phyloP scores from a whole-genome alignment of 202 grass and related monocot species.

The Bolboschoenoplectus hybrid region DNA sequence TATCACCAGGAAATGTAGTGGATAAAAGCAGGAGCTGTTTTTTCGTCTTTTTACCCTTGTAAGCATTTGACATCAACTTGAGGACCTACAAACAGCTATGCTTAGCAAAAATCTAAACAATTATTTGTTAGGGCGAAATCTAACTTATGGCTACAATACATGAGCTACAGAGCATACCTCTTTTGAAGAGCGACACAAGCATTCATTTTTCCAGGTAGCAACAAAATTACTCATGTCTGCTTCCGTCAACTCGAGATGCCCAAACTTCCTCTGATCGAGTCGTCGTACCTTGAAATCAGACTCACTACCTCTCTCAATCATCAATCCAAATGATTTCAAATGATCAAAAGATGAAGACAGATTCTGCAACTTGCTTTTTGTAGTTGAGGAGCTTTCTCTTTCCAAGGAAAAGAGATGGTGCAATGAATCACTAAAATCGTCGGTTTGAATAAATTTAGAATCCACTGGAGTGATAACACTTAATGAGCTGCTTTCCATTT shows the following conservation, averaged over 20 bases:
- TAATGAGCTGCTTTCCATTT: slow-evolving; percentile 22
- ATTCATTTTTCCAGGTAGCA: slow-evolving; percentile 27
- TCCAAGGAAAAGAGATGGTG: slow-evolving; percentile 34
- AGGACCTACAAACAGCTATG: slow-evolving; percentile 28
- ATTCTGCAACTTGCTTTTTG: slow-evolving; percentile 22
- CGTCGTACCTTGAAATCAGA: slow-evolving; percentile 26
- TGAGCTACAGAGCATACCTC: slow-evolving; percentile 20
- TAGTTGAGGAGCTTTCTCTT: slow-evolving; percentile 4
- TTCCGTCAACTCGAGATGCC: neutral
- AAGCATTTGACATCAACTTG: neutral
- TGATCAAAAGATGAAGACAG: slow-evolving; percentile 22
- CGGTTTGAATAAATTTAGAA: neutral
- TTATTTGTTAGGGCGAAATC: slow-evolving; percentile 2
- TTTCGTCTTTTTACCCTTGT: neutral
- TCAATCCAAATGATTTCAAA: slow-evolving; percentile 38
- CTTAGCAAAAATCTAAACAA: slow-evolving; percentile 24
- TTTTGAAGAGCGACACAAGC: neutral
- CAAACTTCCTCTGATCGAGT: neutral
- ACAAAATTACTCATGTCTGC: slow-evolving; percentile 11
- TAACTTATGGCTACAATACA: neutral
- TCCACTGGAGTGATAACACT: neutral
- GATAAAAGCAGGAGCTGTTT: slow-evolving; percentile 2
- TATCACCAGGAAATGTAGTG: slow-evolving; percentile 33
- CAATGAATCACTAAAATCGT: slow-evolving; percentile 26
- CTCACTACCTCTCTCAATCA: slow-evolving; percentile 10